A percentile compares a stretch with the other conserved stretches of the same genome.
These are phyloP conservation scores for Colletotrichum liriopes DNA, from an alignment of 2,329 filamentous ascomycete species.

Conservation along the genomic window DNA sequence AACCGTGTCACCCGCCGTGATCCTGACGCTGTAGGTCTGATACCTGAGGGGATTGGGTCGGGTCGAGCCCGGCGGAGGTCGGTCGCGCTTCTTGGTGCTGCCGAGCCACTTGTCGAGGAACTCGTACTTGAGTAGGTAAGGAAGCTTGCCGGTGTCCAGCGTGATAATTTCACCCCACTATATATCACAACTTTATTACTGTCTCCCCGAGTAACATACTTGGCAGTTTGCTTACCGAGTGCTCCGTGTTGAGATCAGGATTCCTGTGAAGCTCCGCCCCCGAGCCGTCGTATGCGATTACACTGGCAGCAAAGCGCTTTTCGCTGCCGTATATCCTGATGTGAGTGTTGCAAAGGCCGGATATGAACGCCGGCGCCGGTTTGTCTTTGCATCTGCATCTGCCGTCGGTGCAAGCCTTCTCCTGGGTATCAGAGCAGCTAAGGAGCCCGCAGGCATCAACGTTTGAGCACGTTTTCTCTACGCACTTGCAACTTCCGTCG, in stretches of 20 bases:
- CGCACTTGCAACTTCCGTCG: constrained; percentile 5
- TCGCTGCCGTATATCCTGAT: constrained; percentile 4
- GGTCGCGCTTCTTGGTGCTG: constrained; percentile 1
- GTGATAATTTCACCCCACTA: constrained; percentile 11
- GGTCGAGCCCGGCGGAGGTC: background rate
- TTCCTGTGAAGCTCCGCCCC: background rate
- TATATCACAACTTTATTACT: background rate
- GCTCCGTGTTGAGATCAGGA: background rate
- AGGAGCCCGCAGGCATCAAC: constrained; percentile 5
- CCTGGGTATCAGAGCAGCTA: constrained; percentile 4
- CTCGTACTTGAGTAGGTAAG: constrained; percentile 11
- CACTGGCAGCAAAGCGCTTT: background rate
- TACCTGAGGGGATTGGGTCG: background rate
- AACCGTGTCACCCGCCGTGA: background rate
- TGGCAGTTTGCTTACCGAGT: background rate
- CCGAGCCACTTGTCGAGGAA: constrained; percentile 15
- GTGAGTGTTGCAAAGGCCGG: constrained; percentile 13
- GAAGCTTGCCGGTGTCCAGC: constrained; percentile 13
- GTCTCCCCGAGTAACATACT: background rate
- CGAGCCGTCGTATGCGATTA: background rate
- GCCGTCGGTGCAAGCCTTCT: background rate
- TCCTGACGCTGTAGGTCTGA: background rate
- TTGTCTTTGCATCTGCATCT: constrained; percentile 9
- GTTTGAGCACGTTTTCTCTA: background rate
- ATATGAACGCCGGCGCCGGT: background rate